phyloP scores from a whole-genome alignment of 2,329 filamentous ascomycete species.

The Calonectria henricotiae region DNA sequence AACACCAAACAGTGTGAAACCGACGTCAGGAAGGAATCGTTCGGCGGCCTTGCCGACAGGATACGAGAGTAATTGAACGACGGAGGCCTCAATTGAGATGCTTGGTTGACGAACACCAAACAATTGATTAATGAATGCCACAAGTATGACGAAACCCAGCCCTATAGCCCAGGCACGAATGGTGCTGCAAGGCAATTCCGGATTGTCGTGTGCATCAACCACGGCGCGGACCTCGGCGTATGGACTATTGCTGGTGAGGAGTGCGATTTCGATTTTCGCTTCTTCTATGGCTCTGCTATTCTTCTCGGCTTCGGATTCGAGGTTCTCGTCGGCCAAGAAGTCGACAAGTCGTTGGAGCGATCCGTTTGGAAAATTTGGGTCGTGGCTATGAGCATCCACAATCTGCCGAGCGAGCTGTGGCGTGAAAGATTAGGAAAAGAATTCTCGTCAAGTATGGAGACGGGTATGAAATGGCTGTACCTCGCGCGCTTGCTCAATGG shows the following conservation, averaged over 20 bases:
- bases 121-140: conserved; percentile 69
- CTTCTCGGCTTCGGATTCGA: conserved; percentile 59
- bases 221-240: conserved; percentile 72
- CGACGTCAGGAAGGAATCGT: conserved; percentile 63
- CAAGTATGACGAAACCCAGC: conserved; percentile 63
- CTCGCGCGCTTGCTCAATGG: neutral
- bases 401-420: neutral
- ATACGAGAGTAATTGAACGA: conserved; percentile 68
- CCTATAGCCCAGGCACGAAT: conserved; percentile 70
- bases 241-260: conserved; percentile 70
- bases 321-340: conserved; percentile 46
- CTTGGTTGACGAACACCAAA: conserved; percentile 70
- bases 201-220: conserved; percentile 70
- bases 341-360: conserved; percentile 39
- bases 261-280: conserved; percentile 69
- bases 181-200: conserved; percentile 67
- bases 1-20: conserved; percentile 61
- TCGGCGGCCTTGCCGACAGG: conserved; percentile 65
- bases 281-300: conserved; percentile 63
- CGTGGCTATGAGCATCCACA: conserved; percentile 37
- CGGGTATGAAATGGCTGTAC: neutral
- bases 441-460: neutral
- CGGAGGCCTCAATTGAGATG: conserved; percentile 68
- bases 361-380: conserved; percentile 47
- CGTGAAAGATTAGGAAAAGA: neutral